These are phyloP conservation scores for Syncephalastrum monosporum DNA, from an alignment of 371 early-diverging fungal genomes.

Conservation along the genomic window DNA sequence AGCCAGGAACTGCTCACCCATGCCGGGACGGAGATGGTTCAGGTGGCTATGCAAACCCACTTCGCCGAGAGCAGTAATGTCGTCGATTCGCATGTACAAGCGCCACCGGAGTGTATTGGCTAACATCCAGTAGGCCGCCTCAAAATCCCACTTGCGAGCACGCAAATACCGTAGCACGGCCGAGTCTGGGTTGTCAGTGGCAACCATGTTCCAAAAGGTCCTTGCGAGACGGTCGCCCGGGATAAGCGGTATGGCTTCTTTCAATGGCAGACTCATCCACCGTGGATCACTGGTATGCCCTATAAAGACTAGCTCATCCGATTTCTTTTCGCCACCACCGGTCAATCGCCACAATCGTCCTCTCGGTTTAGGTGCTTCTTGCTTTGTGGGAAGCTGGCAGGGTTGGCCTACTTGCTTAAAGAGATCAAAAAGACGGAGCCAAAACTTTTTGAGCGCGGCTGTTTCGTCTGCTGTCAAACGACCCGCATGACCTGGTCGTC, in stretches of 20 bases:
- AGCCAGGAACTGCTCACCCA: slow-evolving; percentile 37
- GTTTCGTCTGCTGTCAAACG: slow-evolving; percentile 51
- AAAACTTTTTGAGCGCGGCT: slow-evolving; percentile 50
- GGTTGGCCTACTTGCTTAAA: slow-evolving; percentile 35
- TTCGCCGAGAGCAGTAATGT: slow-evolving; percentile 62
- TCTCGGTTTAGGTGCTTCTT: too few species aligned
- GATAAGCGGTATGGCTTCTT: slow-evolving; percentile 39
- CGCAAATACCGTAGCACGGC: slow-evolving; percentile 69
- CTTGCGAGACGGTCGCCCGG: slow-evolving; percentile 30
- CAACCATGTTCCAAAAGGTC: slow-evolving; percentile 57
- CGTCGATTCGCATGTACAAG: slow-evolving; percentile 50
- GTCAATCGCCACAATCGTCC: too few species aligned
- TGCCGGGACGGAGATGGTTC: slow-evolving; percentile 45
- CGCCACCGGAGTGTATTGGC: slow-evolving; percentile 69
- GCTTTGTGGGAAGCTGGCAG: background rate
- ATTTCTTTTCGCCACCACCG: too few species aligned
- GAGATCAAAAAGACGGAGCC: slow-evolving; percentile 49
- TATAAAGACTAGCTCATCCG: slow-evolving; percentile 32
- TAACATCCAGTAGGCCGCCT: slow-evolving; percentile 65
- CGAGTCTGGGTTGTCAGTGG: slow-evolving; percentile 69
- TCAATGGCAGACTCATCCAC: slow-evolving; percentile 39
- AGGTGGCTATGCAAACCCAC: slow-evolving; percentile 36
- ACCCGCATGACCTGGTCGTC: slow-evolving; percentile 33
- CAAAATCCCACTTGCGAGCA: slow-evolving; percentile 78
- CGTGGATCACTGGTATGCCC: slow-evolving; percentile 46